Evolutionary conservation across 1,284 basidiomycete species (phyloP).

Genomic region (Irpex sp.): DNA sequence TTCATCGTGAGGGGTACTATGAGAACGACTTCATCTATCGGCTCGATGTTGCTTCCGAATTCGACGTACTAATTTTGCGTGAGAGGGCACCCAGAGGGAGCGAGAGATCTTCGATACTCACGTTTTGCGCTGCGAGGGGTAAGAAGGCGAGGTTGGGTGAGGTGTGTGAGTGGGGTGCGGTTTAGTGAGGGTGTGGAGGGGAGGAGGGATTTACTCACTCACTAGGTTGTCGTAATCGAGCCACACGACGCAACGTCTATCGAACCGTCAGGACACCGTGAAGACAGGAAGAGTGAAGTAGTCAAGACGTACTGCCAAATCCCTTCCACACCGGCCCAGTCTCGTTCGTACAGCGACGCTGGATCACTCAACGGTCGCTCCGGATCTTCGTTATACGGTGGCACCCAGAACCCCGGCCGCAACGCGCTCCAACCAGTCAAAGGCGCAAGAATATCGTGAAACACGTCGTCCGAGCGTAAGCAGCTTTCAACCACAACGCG

Average conservation of each 20-base stretch:
- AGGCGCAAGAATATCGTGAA: neutral
- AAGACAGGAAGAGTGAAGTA: conserved; percentile 28
- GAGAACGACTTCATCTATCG: conserved; percentile 45
- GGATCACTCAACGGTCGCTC: neutral
- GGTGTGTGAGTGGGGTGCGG: too few species aligned
- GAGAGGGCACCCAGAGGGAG: neutral
- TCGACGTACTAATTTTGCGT: neutral
- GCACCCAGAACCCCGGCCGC: conserved; percentile 11
- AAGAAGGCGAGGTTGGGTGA: neutral
- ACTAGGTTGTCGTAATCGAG: conserved; percentile 7
- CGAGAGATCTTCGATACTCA: neutral
- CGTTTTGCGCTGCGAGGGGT: neutral
- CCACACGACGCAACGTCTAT: conserved; percentile 7
- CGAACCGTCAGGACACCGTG: conserved; percentile 37
- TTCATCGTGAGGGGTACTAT: conserved; percentile 51
- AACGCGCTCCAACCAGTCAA: conserved; percentile 7
- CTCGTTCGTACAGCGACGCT: conserved; percentile 31
- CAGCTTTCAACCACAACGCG: conserved; percentile 20
- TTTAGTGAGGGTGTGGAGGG: too few species aligned
- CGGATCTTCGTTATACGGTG: neutral
- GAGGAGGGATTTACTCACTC: neutral
- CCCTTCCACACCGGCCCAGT: conserved; percentile 57
- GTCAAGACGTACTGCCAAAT: conserved; percentile 40
- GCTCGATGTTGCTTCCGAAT: conserved; percentile 27
- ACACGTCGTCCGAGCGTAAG: neutral